Evolutionary conservation across 2,329 filamentous ascomycete species (phyloP), one percentile per base, ranked within the genome.

Genomic region (Alternaria alternata): DNA sequence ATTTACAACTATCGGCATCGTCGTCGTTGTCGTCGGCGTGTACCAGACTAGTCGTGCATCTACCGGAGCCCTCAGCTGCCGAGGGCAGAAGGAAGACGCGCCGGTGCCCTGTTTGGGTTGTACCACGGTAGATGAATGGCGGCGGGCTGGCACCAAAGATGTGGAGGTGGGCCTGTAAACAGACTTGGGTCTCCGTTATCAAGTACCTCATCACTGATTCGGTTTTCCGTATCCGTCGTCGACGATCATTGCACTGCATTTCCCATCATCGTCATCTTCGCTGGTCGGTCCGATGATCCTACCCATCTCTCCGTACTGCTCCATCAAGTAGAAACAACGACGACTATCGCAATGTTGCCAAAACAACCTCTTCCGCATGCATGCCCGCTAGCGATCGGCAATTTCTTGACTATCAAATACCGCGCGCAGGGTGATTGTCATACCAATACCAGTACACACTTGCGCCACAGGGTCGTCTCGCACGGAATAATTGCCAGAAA

Each of bases 301-400:
- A 5, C 32, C 11, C 32, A 0, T 34, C n/a, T 39, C 38, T 20
- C 38, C 38, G 38, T 16, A 0, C 14, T 12, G 14, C 38, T 39
- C 38, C 38, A 20, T 39, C 38, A 39, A 20, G n/a, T 20, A 18
- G n/a, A 41, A 14, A 36, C 46, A 16, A 34, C 20, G 2, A 38
- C 32, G 46, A 26, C 46, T 38, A 49, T 49, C 46, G 32, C 46
- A 49, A 49, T 36, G 46, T 48, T 36, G 32, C 14, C 32, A 36
- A n/a, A 2, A 6, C 8, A 24, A 11, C 32, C 12, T 18, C 16
- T 16, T 9, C 12, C 14, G 11, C 32, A 0, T 2, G 14, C 11
- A 9, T 2, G 20, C 20, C 12, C 46, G 30, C 46, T 48, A 34
- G 32, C 32, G 9, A 16, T 22, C 18, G 14, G 32, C 32, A 36